Base-by-base conservation (phyloP, 2,329 filamentous ascomycete genomes). In the Arthrobotrys sinensis region DNA sequence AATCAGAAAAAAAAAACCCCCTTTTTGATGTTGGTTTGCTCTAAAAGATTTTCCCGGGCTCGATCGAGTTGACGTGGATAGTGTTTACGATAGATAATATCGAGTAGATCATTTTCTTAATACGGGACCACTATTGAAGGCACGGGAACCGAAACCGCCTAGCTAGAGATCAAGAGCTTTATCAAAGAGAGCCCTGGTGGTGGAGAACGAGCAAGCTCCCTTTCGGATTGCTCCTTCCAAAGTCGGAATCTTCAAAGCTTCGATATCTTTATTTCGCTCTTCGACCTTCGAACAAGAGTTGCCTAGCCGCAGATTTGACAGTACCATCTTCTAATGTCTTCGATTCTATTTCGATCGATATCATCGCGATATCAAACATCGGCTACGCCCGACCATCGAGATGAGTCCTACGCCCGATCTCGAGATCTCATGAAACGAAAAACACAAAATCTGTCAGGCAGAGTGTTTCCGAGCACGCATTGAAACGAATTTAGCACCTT, bases 401-500 rank as follows among this genome's bases (percentile, higher is more conserved):
- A 63, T 64, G 36, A 57, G 24, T 66, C 66, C 34, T 43, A 34
- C 11, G 24, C 50, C 34, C 43, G 67, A 78, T 78, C 60, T 40
- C n/a, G 14, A 28, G 62, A 72, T 72, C 62, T 24, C 7, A 24
- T 68, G 75, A 78, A 78, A 78, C 75, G 16, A 67, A 77, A 32
- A 14, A 36, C 3, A 57, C 43, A 43, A 36, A 52, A 57, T 50
- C 64, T 40, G 14, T 32, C 34, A 46, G 24, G 43, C 53, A 69
- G 72, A 70, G 60, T 67, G 66, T 77, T 71, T 71, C 73, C 36
- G 45, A 19, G 16, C 32, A 43, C 28, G 60, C 16, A 67, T 77
- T 67, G 75, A 78, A 78, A 78, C 75, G 46, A 69, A 48, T 46
- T 46, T 63, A 75, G 70, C 70, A 75, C 28, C 19, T 12, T 10